Conservation (phyloP, 202 grass and related monocot species). For the Panicum hallii region DNA sequence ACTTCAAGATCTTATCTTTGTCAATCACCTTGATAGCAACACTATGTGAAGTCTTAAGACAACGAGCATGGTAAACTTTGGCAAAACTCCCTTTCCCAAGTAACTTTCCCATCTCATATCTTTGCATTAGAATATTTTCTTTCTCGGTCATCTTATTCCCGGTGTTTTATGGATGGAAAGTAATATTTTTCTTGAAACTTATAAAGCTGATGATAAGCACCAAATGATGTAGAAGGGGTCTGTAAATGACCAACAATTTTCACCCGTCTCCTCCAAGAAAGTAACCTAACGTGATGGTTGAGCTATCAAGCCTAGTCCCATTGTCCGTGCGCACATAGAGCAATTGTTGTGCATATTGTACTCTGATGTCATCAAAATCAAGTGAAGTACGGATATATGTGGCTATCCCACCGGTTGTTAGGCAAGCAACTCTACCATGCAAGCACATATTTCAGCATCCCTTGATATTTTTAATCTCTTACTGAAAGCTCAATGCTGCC, state of each 20-base stretch:
- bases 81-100: slow-evolving; percentile 93
- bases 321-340: slow-evolving; percentile 45
- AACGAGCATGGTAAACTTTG: slow-evolving; percentile 84
- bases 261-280: slow-evolving; percentile 69
- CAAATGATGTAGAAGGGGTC: background rate
- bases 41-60: slow-evolving; percentile 61
- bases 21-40: slow-evolving; percentile 96
- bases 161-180: background rate
- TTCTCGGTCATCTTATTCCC: slow-evolving; percentile 67
- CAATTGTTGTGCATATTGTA: slow-evolving; percentile 27
- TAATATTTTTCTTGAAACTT: background rate
- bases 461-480: slow-evolving; percentile 49
- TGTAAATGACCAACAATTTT: slow-evolving; percentile 22
- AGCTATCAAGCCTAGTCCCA: slow-evolving; percentile 43
- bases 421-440: slow-evolving; percentile 50
- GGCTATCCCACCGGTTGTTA: slow-evolving; percentile 36
- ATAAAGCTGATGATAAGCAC: background rate
- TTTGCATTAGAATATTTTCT: slow-evolving; percentile 76
- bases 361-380: slow-evolving; percentile 60
- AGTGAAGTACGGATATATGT: slow-evolving; percentile 25
- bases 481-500: slow-evolving; percentile 43
- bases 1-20: slow-evolving; percentile 86
- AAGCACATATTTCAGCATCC: slow-evolving; percentile 93
- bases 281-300: slow-evolving; percentile 53
- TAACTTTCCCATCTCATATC: slow-evolving; percentile 80